These are phyloP conservation scores for Talaromyces amestolkiae DNA, from an alignment of 2,329 filamentous ascomycete species.

Conservation along the genomic window DNA sequence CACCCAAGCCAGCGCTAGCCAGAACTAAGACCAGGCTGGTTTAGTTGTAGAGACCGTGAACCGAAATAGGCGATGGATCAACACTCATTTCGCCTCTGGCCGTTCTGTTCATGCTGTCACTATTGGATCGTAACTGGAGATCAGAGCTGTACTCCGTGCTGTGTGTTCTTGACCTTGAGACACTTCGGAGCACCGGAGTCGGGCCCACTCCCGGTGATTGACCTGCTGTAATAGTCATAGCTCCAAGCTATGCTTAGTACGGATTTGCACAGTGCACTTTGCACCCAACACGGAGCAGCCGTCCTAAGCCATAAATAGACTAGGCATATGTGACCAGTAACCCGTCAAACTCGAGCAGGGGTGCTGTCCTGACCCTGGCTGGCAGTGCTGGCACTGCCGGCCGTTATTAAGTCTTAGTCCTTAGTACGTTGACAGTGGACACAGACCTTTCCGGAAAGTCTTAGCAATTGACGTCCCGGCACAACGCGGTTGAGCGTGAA, in stretches of 20 bases:
- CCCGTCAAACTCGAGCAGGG: not conserved
- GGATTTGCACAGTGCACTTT: not conserved
- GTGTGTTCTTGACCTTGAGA: not conserved
- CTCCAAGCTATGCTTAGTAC: not conserved
- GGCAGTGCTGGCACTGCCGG: not conserved
- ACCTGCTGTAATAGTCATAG: constrained; percentile 9
- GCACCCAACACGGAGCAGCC: not conserved
- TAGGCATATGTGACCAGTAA: not conserved
- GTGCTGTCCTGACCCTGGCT: too few species aligned
- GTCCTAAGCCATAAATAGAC: not conserved
- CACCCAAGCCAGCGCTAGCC: constrained; percentile 6
- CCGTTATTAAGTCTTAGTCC: not conserved
- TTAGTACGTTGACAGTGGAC: not conserved
- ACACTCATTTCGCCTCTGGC: not conserved
- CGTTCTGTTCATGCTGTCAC: not conserved
- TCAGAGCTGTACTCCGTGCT: not conserved
- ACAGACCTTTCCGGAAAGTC: not conserved
- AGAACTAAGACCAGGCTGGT: not conserved
- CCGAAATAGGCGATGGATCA: not conserved
- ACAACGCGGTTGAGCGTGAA: not conserved
- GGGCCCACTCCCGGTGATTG: not conserved
- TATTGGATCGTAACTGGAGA: not conserved
- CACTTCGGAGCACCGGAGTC: constrained; percentile 12
- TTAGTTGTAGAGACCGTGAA: not conserved
- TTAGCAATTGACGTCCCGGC: not conserved